A percentile compares a stretch with the other conserved stretches of the same genome.
Evolutionary conservation across 2,329 filamentous ascomycete genomes (phyloP).

Genomic region (Calonectria pseudoreteaudii): DNA sequence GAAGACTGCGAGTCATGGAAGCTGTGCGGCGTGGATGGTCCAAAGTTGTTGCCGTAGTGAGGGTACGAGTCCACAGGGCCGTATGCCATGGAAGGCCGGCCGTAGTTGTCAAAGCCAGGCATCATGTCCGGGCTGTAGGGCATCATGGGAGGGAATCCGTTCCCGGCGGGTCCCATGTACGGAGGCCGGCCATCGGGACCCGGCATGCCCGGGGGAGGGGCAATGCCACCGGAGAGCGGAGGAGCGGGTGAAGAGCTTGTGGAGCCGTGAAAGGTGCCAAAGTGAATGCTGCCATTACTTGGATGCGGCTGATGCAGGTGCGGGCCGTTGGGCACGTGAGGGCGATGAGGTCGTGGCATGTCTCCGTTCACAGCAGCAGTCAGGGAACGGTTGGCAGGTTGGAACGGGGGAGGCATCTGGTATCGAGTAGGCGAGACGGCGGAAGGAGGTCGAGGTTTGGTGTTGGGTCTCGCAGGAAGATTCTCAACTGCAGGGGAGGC

Average conservation of each 20-base stretch:
- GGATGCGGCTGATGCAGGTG: conserved; percentile 63
- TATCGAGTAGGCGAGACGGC: conserved; percentile 51
- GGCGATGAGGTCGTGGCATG: conserved; percentile 46
- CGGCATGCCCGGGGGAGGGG: conserved; percentile 61
- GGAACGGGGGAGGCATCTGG: conserved; percentile 58
- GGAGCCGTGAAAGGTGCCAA: conserved; percentile 66
- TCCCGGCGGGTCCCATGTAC: conserved; percentile 47
- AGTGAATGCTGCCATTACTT: conserved; percentile 68
- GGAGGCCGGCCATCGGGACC: conserved; percentile 48
- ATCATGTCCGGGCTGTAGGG: conserved; percentile 51
- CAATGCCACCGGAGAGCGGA: conserved; percentile 60
- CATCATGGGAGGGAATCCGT: conserved; percentile 54
- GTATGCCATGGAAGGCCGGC: conserved; percentile 50
- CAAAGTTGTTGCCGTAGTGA: conserved; percentile 55
- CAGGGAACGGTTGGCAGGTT: conserved; percentile 49
- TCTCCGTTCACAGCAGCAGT: conserved; percentile 49
- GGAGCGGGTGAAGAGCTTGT: conserved; percentile 69
- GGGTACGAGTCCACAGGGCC: conserved; percentile 50
- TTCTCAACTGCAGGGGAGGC: conserved; percentile 28
- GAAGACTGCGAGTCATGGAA: conserved; percentile 73
- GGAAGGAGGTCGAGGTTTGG: conserved; percentile 45
- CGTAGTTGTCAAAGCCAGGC: conserved; percentile 53
- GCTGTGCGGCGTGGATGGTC: conserved; percentile 69
- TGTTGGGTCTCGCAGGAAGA: conserved; percentile 27
- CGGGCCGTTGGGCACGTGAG: conserved; percentile 48